These are phyloP conservation scores for Mollisia scopiformis DNA, from an alignment of 2,329 filamentous ascomycete species.

Conservation along the genomic window DNA sequence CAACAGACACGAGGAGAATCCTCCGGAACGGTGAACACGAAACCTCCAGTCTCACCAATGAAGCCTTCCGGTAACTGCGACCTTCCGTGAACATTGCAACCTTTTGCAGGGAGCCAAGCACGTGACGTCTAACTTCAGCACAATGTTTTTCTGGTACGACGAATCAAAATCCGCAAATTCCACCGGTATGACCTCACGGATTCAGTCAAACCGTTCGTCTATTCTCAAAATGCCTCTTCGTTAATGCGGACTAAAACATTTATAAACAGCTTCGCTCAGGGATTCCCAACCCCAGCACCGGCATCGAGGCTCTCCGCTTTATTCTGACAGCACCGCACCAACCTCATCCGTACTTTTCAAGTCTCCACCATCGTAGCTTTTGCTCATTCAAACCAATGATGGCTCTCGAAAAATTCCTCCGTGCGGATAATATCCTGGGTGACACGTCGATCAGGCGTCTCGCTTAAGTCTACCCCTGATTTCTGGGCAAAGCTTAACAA, in stretches of 20 bases:
- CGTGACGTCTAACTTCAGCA: not conserved
- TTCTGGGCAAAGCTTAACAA: conserved; percentile 9
- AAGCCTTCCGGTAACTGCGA: not conserved
- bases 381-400: conserved; percentile 2
- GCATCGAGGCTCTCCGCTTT: conserved; percentile 11
- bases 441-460: conserved; percentile 13
- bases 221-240: not conserved
- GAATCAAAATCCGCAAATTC: not conserved
- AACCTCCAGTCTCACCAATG: not conserved
- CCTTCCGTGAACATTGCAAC: not conserved
- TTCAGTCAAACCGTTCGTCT: not conserved
- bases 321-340: not conserved
- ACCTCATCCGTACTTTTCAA: not conserved
- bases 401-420: not conserved
- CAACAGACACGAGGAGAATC: not conserved
- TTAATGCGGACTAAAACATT: conserved; percentile 5
- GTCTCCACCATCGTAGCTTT: not conserved
- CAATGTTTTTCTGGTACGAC: not conserved
- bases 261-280: not conserved
- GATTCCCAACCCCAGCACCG: conserved; percentile 1
- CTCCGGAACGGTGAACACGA: not conserved
- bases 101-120: not conserved
- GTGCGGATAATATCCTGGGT: conserved; percentile 7
- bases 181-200: not conserved
- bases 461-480: conserved; percentile 10